Evolutionary conservation across 192 early-diverging fungal species (phyloP).

Genomic region (Pilobolus umbonatus): DNA sequence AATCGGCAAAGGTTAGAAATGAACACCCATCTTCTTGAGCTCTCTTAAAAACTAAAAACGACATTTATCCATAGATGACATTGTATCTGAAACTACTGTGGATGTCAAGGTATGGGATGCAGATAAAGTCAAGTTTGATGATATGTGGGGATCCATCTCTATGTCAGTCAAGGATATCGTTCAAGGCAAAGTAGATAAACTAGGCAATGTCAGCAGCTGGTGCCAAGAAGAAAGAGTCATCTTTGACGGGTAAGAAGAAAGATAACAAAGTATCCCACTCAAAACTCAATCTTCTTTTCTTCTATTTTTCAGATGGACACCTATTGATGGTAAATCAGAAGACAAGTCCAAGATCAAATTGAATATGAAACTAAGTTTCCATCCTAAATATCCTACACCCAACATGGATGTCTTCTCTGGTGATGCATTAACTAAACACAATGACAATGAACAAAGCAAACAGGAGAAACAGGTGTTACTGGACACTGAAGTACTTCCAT

Average conservation of each 20-base stretch:
- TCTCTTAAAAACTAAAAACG: background rate
- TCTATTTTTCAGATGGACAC: constrained; percentile 16
- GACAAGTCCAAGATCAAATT: constrained; percentile 14
- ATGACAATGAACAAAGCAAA: background rate
- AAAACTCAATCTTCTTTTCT: background rate
- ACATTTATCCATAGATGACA: constrained; percentile 12
- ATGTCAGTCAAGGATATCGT: constrained; percentile 23
- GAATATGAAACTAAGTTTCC: constrained; percentile 26
- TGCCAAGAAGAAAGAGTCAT: constrained; percentile 13
- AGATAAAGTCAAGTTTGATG: constrained; percentile 26
- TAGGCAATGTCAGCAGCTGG: constrained; percentile 20
- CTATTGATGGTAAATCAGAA: constrained; percentile 24
- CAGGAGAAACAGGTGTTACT: background rate
- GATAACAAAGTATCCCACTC: background rate
- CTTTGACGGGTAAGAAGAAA: constrained; percentile 21
- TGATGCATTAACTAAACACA: background rate
- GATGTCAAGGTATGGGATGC: constrained; percentile 34
- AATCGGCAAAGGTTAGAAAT: constrained; percentile 13
- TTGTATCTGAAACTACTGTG: constrained; percentile 18
- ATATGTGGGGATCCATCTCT: constrained; percentile 23
- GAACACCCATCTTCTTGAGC: background rate
- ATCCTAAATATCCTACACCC: constrained; percentile 27
- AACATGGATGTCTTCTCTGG: constrained; percentile 12
- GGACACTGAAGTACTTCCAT: background rate
- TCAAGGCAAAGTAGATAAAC: constrained; percentile 16